phyloP scores from a whole-genome alignment of 148 eudicot genomes.

The Rhododendron griersonianum region DNA sequence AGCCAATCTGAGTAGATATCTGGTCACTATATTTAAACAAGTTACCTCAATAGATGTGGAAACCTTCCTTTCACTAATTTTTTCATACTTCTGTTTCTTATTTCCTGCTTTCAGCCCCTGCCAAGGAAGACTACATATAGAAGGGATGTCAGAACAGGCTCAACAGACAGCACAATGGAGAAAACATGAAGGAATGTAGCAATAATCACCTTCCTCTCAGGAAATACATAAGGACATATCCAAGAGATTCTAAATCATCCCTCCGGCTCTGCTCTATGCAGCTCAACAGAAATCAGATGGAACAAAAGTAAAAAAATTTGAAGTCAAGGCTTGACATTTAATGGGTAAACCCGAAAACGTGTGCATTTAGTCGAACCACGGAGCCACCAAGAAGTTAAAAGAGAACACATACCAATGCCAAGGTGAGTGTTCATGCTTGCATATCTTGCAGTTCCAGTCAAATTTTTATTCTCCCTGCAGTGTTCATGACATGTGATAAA shows the following conservation, averaged over 20 bases:
- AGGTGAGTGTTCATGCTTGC: constrained; percentile 97
- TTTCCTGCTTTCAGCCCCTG: constrained; percentile 94
- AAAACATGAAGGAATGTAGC: neutral
- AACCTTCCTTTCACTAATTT: constrained; percentile 84
- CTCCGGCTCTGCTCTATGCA: constrained; percentile 87
- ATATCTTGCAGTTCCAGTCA: constrained; percentile 97
- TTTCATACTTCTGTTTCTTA: constrained; percentile 93
- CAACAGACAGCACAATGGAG: neutral
- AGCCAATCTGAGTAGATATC: neutral
- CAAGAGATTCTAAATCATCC: constrained; percentile 97
- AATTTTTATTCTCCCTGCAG: constrained; percentile 90
- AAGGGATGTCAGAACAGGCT: constrained; percentile 13
- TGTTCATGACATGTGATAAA: constrained; percentile 5
- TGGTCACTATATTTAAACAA: neutral
- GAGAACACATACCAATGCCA: constrained; percentile 65
- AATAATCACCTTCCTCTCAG: constrained; percentile 75
- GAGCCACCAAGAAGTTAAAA: neutral
- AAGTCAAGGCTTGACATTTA: neutral
- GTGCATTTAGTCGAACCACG: neutral
- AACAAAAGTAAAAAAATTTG: constrained; percentile 4
- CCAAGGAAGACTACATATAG: constrained; percentile 81
- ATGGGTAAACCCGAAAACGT: neutral
- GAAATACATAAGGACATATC: constrained; percentile 89
- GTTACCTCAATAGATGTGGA: constrained; percentile 93
- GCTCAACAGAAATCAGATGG: constrained; percentile 17